Percentiles rank a stretch among this genome's conserved stretches.
Evolutionary conservation across 129 eudicot genomes (phyloP).

Genomic region (Ambrosia trifida): DNA sequence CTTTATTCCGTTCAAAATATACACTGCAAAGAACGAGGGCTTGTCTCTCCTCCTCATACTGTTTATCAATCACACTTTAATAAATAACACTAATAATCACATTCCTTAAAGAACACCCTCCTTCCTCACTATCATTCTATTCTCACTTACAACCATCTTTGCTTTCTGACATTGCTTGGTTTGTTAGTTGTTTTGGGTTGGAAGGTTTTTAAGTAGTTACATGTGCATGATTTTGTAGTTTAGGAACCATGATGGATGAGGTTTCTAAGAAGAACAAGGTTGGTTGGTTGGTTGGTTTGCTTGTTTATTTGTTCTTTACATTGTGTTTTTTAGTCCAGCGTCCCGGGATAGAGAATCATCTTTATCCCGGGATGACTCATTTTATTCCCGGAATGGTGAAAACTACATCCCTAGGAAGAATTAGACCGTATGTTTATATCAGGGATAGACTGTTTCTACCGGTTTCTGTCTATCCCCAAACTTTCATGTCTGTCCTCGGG

Average conservation of each 20-base stretch:
- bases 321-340: background rate
- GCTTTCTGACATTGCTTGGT: background rate
- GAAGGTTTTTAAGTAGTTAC: background rate
- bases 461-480: too few relatives aligned
- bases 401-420: too few relatives aligned
- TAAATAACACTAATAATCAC: too few relatives aligned
- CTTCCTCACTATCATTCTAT: background rate
- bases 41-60: slow-evolving; percentile 1
- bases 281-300: background rate
- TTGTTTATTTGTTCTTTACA: too few relatives aligned
- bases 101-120: slow-evolving; percentile 1
- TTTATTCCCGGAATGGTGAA: too few relatives aligned
- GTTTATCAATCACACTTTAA: slow-evolving; percentile 19
- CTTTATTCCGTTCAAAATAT: slow-evolving; percentile 26
- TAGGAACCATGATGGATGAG: slow-evolving; percentile 72
- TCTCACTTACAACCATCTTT: background rate
- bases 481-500: too few relatives aligned
- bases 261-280: slow-evolving; percentile 81
- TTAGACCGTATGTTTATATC: too few relatives aligned
- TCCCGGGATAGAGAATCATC: too few relatives aligned
- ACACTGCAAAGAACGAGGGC: slow-evolving; percentile 24
- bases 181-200: background rate
- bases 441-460: too few relatives aligned
- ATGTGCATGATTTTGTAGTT: slow-evolving; percentile 49
- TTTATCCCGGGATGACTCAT: too few relatives aligned